Evolutionary conservation across 2,329 filamentous ascomycete species (phyloP).

Genomic region (Botryotinia globosa): DNA sequence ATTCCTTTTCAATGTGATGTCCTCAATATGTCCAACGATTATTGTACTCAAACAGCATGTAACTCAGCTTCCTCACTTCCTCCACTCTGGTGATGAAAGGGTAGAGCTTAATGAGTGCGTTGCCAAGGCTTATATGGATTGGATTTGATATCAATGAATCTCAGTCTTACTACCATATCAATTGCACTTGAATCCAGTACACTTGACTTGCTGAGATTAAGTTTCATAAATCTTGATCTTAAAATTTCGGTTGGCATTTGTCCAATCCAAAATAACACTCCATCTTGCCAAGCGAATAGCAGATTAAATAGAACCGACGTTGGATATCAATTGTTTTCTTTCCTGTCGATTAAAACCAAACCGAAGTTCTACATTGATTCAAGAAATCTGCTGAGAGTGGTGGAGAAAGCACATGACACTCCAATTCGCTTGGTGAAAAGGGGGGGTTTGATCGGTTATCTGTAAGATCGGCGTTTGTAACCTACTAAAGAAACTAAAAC

Average conservation of each 20-base stretch:
- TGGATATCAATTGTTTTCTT: neutral
- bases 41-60: neutral
- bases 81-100: neutral
- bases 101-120: neutral
- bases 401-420: neutral
- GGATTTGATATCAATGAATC: neutral
- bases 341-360: neutral
- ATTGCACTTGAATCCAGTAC: no score
- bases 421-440: neutral
- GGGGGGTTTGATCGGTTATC: neutral
- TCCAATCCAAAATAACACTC: accelerated
- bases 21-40: neutral
- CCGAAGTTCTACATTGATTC: neutral
- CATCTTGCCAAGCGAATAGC: neutral
- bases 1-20: no score
- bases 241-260: neutral
- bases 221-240: no score
- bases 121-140: neutral
- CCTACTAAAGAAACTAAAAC: neutral
- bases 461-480: neutral
- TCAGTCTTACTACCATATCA: neutral
- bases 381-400: neutral
- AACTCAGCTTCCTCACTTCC: neutral
- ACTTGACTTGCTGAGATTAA: neutral
- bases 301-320: neutral